Conservation (phyloP, 805 yeast genomes). For the Priceomyces castillae region DNA sequence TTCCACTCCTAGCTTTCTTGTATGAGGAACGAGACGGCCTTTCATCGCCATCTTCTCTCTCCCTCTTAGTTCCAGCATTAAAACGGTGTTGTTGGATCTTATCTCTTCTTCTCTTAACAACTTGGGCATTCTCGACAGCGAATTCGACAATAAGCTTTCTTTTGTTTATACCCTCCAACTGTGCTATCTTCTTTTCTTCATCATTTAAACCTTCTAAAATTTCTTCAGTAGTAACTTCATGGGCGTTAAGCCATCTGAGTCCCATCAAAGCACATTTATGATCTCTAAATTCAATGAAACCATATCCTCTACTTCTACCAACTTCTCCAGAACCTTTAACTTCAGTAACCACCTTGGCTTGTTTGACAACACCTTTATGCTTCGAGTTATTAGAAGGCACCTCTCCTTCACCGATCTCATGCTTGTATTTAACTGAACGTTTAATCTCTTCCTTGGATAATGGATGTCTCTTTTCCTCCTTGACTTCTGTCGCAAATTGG, state of each 20-base stretch:
- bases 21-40: slow-evolving; percentile 12
- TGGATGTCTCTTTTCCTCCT: slow-evolving; percentile 70
- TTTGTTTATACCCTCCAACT: slow-evolving; percentile 52
- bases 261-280: slow-evolving; percentile 95
- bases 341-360: slow-evolving; percentile 90
- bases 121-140: slow-evolving; percentile 93
- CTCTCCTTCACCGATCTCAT: slow-evolving; percentile 30
- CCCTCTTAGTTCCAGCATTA: slow-evolving; percentile 19
- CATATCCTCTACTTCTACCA: slow-evolving; percentile 96
- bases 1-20: slow-evolving; percentile 1
- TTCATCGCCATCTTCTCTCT: slow-evolving; percentile 15
- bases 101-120: slow-evolving; percentile 85
- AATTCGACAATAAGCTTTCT: slow-evolving; percentile 90
- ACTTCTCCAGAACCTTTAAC: slow-evolving; percentile 81
- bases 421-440: slow-evolving; percentile 72
- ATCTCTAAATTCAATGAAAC: slow-evolving; percentile 89
- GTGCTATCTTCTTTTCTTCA: slow-evolving; percentile 59
- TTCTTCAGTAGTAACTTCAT: slow-evolving; percentile 72
- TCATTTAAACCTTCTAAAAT: slow-evolving; percentile 66
- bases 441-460: slow-evolving; percentile 83
- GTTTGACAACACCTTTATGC: slow-evolving; percentile 87
- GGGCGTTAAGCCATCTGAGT: slow-evolving; percentile 94
- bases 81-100: slow-evolving; percentile 46
- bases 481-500: slow-evolving; percentile 88
- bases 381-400: slow-evolving; percentile 58